Evolutionary conservation across 2,329 filamentous ascomycete species (phyloP).

Genomic region (Aurifilum marmelostoma): DNA sequence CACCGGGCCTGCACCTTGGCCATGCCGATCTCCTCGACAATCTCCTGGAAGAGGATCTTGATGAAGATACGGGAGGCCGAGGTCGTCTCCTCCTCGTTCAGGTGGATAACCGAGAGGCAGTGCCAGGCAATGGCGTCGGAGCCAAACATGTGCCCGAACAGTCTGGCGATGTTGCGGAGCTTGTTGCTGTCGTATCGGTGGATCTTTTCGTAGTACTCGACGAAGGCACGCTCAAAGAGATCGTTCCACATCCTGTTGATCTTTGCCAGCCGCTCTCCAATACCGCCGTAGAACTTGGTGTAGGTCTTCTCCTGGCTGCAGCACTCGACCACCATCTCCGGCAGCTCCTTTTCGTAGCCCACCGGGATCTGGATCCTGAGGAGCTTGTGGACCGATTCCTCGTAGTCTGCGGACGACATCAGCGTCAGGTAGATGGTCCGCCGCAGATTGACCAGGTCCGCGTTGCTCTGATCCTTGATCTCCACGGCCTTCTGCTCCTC

Average conservation of each 20-base stretch:
- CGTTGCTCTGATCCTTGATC: slow-evolving; percentile 97
- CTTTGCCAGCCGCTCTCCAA: slow-evolving; percentile 93
- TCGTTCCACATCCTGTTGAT: slow-evolving; percentile 94
- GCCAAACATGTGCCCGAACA: slow-evolving; percentile 90
- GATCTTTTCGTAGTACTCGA: slow-evolving; percentile 95
- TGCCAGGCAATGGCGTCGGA: slow-evolving; percentile 94
- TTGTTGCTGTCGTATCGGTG: slow-evolving; percentile 96
- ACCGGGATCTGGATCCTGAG: slow-evolving; percentile 89
- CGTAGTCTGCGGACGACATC: slow-evolving; percentile 93
- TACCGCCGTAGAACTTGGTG: slow-evolving; percentile 94
- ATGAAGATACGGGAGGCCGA: slow-evolving; percentile 97
- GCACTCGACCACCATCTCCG: slow-evolving; percentile 96
- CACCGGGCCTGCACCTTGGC: slow-evolving; percentile 75
- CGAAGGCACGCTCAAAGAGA: slow-evolving; percentile 87
- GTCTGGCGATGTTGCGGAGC: slow-evolving; percentile 89
- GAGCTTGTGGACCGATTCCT: slow-evolving; percentile 96
- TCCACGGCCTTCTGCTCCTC: slow-evolving; percentile 83
- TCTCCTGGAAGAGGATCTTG: slow-evolving; percentile 95
- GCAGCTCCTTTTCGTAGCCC: slow-evolving; percentile 86
- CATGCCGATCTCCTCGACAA: slow-evolving; percentile 85
- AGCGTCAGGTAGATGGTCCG: slow-evolving; percentile 97
- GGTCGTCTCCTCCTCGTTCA: slow-evolving; percentile 97
- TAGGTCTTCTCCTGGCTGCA: slow-evolving; percentile 97
- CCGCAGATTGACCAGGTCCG: slow-evolving; percentile 89
- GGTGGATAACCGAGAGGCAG: slow-evolving; percentile 77